Conservation (phyloP, 352 stramenopile genomes). For the Phytophthora citricola region DNA sequence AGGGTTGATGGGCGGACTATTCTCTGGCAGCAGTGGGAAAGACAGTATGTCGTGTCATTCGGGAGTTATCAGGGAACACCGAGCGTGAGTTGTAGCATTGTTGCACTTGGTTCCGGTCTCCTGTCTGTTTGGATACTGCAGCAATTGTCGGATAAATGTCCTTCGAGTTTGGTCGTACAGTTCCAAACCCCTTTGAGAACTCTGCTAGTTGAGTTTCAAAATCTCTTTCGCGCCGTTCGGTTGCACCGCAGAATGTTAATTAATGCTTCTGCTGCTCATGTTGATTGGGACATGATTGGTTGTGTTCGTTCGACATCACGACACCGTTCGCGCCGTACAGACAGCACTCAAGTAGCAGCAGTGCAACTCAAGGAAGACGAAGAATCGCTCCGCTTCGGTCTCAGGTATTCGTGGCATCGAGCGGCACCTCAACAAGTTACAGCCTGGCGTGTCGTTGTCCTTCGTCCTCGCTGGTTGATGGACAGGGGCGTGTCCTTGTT, state of each 20-base stretch:
- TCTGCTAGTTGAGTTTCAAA: background rate
- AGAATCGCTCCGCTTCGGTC: background rate
- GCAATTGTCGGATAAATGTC: no score
- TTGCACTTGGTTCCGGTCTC: no score
- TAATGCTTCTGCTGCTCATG: background rate
- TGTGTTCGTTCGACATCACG: background rate
- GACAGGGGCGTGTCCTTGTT: slow-evolving; percentile 5
- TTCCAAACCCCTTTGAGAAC: no score
- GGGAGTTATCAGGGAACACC: background rate
- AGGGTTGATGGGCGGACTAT: background rate
- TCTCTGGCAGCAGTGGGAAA: background rate
- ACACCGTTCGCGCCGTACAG: background rate
- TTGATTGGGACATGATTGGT: background rate
- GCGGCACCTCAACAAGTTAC: background rate
- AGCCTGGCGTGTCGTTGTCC: no score
- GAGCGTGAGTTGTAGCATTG: no score
- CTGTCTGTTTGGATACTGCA: no score
- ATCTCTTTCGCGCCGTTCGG: slow-evolving; percentile 5
- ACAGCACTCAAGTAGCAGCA: background rate
- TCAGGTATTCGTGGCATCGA: background rate
- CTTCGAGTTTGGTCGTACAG: no score
- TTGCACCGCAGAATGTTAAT: background rate
- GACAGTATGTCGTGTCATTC: background rate
- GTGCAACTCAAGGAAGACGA: background rate
- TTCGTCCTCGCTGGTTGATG: slow-evolving; percentile 7